Base-by-base conservation (phyloP, 2,329 filamentous ascomycete species). In the Nigrospora oryzae region DNA sequence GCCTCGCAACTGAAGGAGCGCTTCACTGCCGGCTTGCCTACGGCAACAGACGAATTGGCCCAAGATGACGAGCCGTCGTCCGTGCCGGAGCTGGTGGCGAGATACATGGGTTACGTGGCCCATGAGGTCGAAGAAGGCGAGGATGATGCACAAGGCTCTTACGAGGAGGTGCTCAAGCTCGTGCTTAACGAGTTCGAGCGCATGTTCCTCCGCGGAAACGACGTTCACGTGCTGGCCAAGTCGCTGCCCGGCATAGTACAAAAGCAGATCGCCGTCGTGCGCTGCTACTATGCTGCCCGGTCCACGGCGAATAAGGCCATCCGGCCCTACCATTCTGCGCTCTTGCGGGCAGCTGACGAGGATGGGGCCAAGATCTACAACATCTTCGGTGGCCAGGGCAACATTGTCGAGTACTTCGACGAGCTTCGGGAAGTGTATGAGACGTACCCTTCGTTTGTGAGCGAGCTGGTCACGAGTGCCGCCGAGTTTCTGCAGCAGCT, bases 61-160 rank as follows among this genome's bases (percentile, higher is more conserved):
- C 89, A 91, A 63, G 94, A 98, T 73, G 93, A 98, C 58, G 94
- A 98, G 74, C 93, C 93, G n/a, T 97, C 93, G 34, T 98, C 94
- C 19, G 82, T 90, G 39, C 73, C 88, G 38, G 93, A 98, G 71
- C 77, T 98, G 49, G 89, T 98, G 31, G 90, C 89, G 50, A 82
- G 91, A 63, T 98, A 95, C 68, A 82, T 98, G 62, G 89, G 89
- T 56, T 94, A 89, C 63, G 79, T 96, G 49, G 89, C 91, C 52
- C 73, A 79, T 51, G 87, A 96, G 70, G 86, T 96, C 35, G 89
- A 95, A 45, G 87, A 94, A 58, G 89, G 89, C 46, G 93, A 97
- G 61, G 91, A 96, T 59, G 86, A 90, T 62, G 75, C 81, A 40
- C 86, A 89, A 53, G 89, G 89, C 51, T 91, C 88, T 38, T 95